These are phyloP conservation scores for Apiosordaria backusii DNA, from an alignment of 495 filamentous ascomycete genomes.

Conservation along the genomic window DNA sequence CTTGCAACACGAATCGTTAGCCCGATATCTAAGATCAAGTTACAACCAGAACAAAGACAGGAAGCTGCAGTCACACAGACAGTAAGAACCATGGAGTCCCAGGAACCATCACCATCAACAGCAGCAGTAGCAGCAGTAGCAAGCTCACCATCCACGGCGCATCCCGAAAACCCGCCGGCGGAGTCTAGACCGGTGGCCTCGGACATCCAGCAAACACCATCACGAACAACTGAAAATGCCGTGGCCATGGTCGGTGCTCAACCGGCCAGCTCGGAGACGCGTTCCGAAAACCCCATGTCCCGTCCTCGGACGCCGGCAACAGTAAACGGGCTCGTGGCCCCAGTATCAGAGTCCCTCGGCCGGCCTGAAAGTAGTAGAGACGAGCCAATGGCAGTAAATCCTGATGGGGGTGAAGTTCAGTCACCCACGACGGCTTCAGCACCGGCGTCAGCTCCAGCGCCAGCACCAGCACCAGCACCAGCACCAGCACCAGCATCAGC, in stretches of 20 bases:
- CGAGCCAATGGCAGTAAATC: conserved; percentile 25
- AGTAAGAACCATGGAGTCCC: not conserved
- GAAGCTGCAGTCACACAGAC: not conserved
- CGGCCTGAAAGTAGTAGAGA: conserved; percentile 5
- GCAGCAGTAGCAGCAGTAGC: conserved; percentile 2
- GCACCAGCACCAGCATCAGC: conserved; percentile 5
- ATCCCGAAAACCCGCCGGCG: conserved; percentile 3
- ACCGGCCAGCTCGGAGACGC: conserved; percentile 13
- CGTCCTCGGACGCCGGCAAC: conserved; percentile 12
- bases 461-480: conserved; percentile 7
- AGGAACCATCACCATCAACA: not conserved
- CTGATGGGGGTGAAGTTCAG: conserved; percentile 9
- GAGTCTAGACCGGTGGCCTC: conserved; percentile 16
- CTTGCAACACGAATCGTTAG: not conserved
- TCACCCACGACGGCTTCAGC: too few relatives aligned
- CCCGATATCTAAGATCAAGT: not conserved
- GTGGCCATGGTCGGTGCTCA: conserved; percentile 4
- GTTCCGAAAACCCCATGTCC: conserved; percentile 17
- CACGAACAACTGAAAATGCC: conserved; percentile 7
- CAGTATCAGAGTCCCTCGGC: conserved; percentile 4
- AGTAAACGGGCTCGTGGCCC: conserved; percentile 6
- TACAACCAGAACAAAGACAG: not conserved
- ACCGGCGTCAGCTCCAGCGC: not conserved
- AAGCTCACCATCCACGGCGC: not conserved
- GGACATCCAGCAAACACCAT: conserved; percentile 11